Evolutionary conservation across 805 yeast genomes (phyloP), one percentile per base, ranked within the genome.

Genomic region (Groenewaldozyma tartarivorans): DNA sequence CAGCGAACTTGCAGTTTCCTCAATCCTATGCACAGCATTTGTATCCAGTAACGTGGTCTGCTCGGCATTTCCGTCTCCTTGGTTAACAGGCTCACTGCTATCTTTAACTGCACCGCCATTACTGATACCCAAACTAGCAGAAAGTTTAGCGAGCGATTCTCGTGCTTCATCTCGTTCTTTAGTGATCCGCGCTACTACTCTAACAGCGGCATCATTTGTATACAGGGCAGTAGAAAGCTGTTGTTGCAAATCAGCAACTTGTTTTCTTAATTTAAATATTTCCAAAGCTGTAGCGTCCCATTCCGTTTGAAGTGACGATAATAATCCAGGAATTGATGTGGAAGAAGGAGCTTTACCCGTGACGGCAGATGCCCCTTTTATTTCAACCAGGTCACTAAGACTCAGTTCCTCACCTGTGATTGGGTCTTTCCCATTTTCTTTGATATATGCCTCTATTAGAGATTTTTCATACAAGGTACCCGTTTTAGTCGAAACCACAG

Each of bases 241-340:
- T 49, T 81, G 75, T 44, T 81, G 72, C 1, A 87, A 69, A 19
- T 67, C 65, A 39, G 69, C 72, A 30, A 87, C 66, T 50, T 81
- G 86, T 55, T 83, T 81, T 45, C 92, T 69, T 47, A 88, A 63
- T 31, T 77, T 72, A 53, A 85, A 86, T 17, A 81, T 69, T 54
- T 90, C 96, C 39, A 88, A 63, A 21, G 90, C 83, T 34, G 84
- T 57, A 0, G 95, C 75, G 55, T 88, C 96, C 87, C 94, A 88
- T 59, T 87, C 95, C 45, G 79, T 76, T 56, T 88, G 96, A 47
- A 88, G 75, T 1, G 81, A 66, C 2, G 84, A 68, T 38, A 88
- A 64, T 51, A 88, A 60, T 3, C 83, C 68, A 0, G 97, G 97
- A 22, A 88, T 83, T 0, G 94, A 81, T 18, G 78, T 72, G 44